Evolutionary conservation across 2,329 filamentous ascomycete species (phyloP), one percentile per base, ranked within the genome.

Genomic region (Coleophoma crateriformis): DNA sequence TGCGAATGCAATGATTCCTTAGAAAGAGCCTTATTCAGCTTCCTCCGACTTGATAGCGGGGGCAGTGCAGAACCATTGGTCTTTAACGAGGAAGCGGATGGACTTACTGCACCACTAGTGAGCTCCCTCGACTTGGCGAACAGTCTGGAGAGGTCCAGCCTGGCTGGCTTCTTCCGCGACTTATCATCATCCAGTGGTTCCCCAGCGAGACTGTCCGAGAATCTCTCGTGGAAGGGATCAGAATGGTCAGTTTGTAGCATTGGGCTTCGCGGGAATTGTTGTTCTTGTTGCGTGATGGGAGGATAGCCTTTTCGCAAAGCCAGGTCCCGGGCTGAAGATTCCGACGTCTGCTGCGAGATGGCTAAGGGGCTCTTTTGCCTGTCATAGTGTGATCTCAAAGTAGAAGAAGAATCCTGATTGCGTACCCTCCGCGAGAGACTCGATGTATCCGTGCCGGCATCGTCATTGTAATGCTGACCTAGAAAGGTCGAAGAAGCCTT

Each of bases 371-470:
- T 67, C 47, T 68, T 70, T 45, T 70, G 66, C 17, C 69, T 64
- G 54, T 70, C 72, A 53, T 74, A 76, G 51, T 71, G 70, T 40
- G 74, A 75, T 52, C 67, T 69, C 11, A 75, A 57, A 3, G 72
- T 71, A 1, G 72, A 71, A 10, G 69, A 68, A 10, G 74, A 76
- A 27, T 67, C 66, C 45, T 69, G 63, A 38, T 59, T 54, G 45
- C 60, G 61, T 42, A 71, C 40, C 10, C 54, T 50, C 12, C 50
- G 45, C 59, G 65, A 66, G 20, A 67, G 48, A 52, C 66, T 69
- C 20, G 68, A 68, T 15, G 51, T 46, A 43, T 59, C 48, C n/a
- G 65, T 67, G 7, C 58, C 54, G 40, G 62, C 58, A 33, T 68
- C 66, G n/a, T 67, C 68, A n/a, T 49, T 50, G 52, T 58, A 70